Evolutionary conservation across 805 yeast genomes (phyloP), one percentile per base, ranked within the genome.

Genomic region (Lachancea nothofagi): DNA sequence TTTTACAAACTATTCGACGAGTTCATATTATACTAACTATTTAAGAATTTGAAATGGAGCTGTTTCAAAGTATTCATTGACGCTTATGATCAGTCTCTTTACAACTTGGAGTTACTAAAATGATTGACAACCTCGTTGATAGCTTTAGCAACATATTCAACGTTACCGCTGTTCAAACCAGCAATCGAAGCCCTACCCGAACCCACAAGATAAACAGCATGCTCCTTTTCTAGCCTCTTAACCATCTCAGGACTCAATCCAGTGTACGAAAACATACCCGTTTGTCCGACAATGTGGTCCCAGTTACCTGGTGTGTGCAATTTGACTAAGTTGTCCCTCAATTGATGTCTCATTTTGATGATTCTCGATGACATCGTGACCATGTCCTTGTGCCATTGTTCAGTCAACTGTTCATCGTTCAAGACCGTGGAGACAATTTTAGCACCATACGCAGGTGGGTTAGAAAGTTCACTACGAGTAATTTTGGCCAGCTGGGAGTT

Each of bases 201-300:
- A 32, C 78, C 61, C 15, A 85, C 85, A 61, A 89, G 62, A 61
- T 90, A 90, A 33, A 90, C 79, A 23, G 80, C 95, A 62, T 81
- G 95, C 51, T 80, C 75, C 42, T 72, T 59, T 54, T 86, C 95
- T 46, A 89, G 71, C 49, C 83, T 73, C 37, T 72, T 74, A 40
- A 83, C 95, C 77, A 86, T 90, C 23, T 75, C 81, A 21, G 82
- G 69, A 5, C 74, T 65, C 53, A 90, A 73, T 1, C 96, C 98
- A 22, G 97, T 90, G 68, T 80, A 90, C 25, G 96, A 87, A 62
- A 90, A 90, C 97, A 90, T 90, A 53, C 98, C 98, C 46, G 85
- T 83, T 70, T 93, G 98, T 48, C 72, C 70, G 33, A 79, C 81
- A 55, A 90, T 85, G 66, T 90, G 97, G 50, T 78, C 83, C 97